Evolutionary conservation across 495 filamentous ascomycete species (phyloP).

Genomic region (Talaromyces borbonicus): DNA sequence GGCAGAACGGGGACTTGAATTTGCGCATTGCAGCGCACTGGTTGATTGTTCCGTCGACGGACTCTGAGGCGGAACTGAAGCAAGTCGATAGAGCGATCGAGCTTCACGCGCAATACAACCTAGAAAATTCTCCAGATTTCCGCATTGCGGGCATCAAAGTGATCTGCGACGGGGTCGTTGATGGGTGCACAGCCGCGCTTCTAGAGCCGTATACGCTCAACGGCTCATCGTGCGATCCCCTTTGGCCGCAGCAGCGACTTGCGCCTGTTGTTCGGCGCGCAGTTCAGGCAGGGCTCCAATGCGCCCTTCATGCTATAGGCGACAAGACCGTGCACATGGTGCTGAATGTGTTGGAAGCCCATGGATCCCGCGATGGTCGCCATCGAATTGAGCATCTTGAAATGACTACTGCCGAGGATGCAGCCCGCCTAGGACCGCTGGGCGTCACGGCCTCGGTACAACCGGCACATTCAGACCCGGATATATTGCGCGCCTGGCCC

Average conservation of each 20-base stretch:
- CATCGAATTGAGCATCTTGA: constrained; percentile 58
- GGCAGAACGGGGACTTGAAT: constrained; percentile 23
- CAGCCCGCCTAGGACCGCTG: constrained; percentile 38
- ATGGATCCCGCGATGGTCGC: constrained; percentile 19
- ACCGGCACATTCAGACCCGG: constrained; percentile 54
- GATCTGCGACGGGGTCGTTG: constrained; percentile 58
- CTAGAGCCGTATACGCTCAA: constrained; percentile 47
- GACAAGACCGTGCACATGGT: constrained; percentile 46
- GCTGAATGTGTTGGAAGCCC: constrained; percentile 37
- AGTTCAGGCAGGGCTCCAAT: constrained; percentile 44
- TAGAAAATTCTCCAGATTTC: constrained; percentile 39
- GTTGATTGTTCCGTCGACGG: constrained; percentile 42
- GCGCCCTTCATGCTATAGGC: constrained; percentile 58
- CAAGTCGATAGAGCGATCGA: constrained; percentile 53
- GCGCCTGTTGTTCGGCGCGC: constrained; percentile 45
- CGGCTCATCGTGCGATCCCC: constrained; percentile 32
- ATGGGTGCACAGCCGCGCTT: constrained; percentile 56
- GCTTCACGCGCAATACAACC: constrained; percentile 37
- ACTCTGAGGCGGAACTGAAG: constrained; percentile 29
- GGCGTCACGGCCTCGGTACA: constrained; percentile 56
- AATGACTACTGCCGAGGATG: constrained; percentile 43
- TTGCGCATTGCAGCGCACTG: constrained; percentile 56
- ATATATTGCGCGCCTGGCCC: constrained; percentile 51
- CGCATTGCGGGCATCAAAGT: constrained; percentile 57
- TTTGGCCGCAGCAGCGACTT: constrained; percentile 46